A percentile compares a stretch with the other conserved stretches of the same genome.
Evolutionary conservation across 1,139 yeast species (phyloP).

Genomic region (Pichia sp.): DNA sequence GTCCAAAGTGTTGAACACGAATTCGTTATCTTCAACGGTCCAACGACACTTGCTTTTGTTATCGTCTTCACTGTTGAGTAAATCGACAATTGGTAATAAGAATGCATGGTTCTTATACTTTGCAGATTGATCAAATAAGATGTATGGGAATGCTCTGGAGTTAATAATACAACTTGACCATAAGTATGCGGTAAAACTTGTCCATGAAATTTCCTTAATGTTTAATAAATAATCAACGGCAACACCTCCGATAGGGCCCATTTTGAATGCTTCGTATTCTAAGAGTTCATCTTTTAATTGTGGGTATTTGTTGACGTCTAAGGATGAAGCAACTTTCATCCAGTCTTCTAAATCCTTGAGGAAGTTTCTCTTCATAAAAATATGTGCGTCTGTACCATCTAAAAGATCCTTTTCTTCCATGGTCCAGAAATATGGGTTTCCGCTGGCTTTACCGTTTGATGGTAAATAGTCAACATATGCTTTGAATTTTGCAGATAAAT

Average conservation of each 20-base stretch:
- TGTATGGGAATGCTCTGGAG: constrained; percentile 77
- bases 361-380: constrained; percentile 38
- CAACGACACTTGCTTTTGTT: constrained; percentile 65
- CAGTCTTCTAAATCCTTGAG: constrained; percentile 51
- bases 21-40: constrained; percentile 37
- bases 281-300: constrained; percentile 33
- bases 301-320: constrained; percentile 18
- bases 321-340: constrained; percentile 32
- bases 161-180: constrained; percentile 75
- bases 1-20: constrained; percentile 30
- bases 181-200: constrained; percentile 60
- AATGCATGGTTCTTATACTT: constrained; percentile 51
- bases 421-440: constrained; percentile 66
- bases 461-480: constrained; percentile 68
- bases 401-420: constrained; percentile 46
- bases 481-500: constrained; percentile 18
- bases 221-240: constrained; percentile 20
- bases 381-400: constrained; percentile 59
- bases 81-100: constrained; percentile 75
- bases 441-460: constrained; percentile 37
- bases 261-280: constrained; percentile 23
- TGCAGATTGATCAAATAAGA: constrained; percentile 37
- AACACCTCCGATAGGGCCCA: constrained; percentile 22
- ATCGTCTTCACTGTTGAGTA: constrained; percentile 59
- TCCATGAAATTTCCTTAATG: constrained; percentile 43